phyloP scores from a whole-genome alignment of 176 grass and related monocot genomes.

The Poa pratensis region DNA sequence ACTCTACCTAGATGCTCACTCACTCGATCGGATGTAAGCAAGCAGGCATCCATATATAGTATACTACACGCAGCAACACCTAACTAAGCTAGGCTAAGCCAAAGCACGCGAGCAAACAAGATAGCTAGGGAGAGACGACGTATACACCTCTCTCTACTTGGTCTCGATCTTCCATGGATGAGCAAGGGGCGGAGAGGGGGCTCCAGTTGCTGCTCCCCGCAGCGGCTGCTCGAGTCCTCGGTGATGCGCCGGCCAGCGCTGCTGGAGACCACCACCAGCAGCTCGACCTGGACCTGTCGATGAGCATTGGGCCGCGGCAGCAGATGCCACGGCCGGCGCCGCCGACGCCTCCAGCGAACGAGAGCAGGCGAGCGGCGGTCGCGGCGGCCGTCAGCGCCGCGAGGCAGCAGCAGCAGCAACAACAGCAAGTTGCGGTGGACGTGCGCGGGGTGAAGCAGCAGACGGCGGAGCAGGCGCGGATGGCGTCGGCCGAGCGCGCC shows the following conservation, averaged over 20 bases:
- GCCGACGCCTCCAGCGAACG: constrained; percentile 24
- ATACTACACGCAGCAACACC: constrained; percentile 9
- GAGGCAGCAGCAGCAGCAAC: constrained; percentile 14
- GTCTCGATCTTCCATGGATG: constrained; percentile 59
- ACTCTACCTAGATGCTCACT: not conserved
- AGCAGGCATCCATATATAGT: constrained; percentile 29
- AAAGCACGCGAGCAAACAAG: not conserved
- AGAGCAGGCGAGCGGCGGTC: not conserved
- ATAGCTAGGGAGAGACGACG: not conserved
- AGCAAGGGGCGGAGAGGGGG: constrained; percentile 53
- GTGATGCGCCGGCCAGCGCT: not conserved
- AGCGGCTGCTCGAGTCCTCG: not conserved
- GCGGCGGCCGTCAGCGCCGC: not conserved
- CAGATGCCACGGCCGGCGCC: constrained; percentile 1
- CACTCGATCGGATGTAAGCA: not conserved
- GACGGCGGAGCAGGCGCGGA: constrained; percentile 83
- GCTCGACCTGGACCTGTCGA: constrained; percentile 83
- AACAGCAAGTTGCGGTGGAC: constrained; percentile 28
- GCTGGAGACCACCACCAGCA: constrained; percentile 34
- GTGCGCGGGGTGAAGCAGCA: constrained; percentile 73
- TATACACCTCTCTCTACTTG: not conserved
- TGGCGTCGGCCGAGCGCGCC: constrained; percentile 70
- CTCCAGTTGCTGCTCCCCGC: constrained; percentile 64
- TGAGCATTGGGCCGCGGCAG: constrained; percentile 58
- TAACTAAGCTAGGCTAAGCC: constrained; percentile 1